Percentiles rank a stretch among this genome's conserved stretches.
Evolutionary conservation across 768 basidiomycete species (phyloP).

Genomic region (Tephrocybe sp.): DNA sequence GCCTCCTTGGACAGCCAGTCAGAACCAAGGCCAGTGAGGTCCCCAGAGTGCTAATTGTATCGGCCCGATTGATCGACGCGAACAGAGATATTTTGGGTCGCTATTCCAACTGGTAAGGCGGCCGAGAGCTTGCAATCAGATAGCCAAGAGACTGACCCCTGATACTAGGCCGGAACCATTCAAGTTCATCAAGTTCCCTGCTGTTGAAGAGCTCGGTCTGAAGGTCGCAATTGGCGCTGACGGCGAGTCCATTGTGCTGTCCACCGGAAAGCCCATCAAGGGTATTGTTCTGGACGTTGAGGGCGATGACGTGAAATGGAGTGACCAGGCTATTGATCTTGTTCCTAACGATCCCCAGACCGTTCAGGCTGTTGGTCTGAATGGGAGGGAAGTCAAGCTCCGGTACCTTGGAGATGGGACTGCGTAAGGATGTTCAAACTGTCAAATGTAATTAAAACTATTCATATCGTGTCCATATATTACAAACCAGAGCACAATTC

Average conservation of each 20-base stretch:
- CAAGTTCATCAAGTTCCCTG: slow-evolving; percentile 87
- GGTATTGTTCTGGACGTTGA: slow-evolving; percentile 81
- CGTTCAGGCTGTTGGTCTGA: slow-evolving; percentile 63
- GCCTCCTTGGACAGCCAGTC: slow-evolving; percentile 70
- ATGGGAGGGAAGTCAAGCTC: slow-evolving; percentile 61
- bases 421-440: slow-evolving; percentile 41
- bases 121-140: slow-evolving; percentile 9
- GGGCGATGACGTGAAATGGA: slow-evolving; percentile 74
- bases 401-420: slow-evolving; percentile 78
- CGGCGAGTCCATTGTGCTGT: slow-evolving; percentile 59
- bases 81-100: slow-evolving; percentile 61
- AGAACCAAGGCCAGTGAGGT: slow-evolving; percentile 66
- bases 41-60: slow-evolving; percentile 68
- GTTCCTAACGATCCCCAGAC: slow-evolving; percentile 83
- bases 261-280: slow-evolving; percentile 74
- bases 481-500: too few relatives aligned
- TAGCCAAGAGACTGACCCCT: slow-evolving; percentile 1
- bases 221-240: slow-evolving; percentile 47
- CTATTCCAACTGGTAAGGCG: slow-evolving; percentile 75
- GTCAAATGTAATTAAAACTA: slow-evolving; percentile 1
- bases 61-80: slow-evolving; percentile 63
- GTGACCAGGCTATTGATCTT: slow-evolving; percentile 90
- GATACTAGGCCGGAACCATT: slow-evolving; percentile 85
- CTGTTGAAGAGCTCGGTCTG: slow-evolving; percentile 57
- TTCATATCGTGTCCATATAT: too few relatives aligned